phyloP scores from a whole-genome alignment of 2,329 filamentous ascomycete genomes.

The Microcera coccophila region DNA sequence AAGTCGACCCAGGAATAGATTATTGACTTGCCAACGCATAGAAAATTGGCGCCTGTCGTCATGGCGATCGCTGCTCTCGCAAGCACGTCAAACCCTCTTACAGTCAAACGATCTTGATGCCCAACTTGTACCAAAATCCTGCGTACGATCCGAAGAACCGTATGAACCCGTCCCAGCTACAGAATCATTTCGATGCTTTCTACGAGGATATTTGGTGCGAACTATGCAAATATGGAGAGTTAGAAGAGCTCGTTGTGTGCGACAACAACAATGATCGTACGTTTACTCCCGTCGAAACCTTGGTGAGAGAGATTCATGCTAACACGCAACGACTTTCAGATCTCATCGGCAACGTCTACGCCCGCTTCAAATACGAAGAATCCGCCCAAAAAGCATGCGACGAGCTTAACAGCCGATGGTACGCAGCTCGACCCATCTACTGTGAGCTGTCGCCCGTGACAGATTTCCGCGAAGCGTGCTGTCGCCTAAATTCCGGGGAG shows the following conservation, averaged over 20 bases:
- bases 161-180: conserved; percentile 93
- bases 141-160: conserved; percentile 94
- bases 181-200: conserved; percentile 99
- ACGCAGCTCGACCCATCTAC: conserved; percentile 94
- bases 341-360: conserved; percentile 98
- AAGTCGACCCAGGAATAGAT: too few relatives aligned
- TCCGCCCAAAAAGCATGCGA: conserved; percentile 91
- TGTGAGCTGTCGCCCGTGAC: conserved; percentile 96
- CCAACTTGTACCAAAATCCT: conserved; percentile 98
- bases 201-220: conserved; percentile 99
- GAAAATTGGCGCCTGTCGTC: conserved; percentile 98
- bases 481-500: conserved; percentile 87
- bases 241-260: conserved; percentile 97
- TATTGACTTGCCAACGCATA: too few relatives aligned
- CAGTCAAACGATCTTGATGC: conserved; percentile 94
- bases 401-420: conserved; percentile 91
- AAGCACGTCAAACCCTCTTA: conserved; percentile 99
- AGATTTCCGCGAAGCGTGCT: conserved; percentile 97
- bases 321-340: conserved; percentile 47
- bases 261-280: conserved; percentile 98
- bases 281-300: conserved; percentile 32
- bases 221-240: conserved; percentile 97
- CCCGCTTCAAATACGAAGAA: conserved; percentile 99
- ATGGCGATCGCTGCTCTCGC: conserved; percentile 95
- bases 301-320: conserved; percentile 12